Percentiles rank a stretch among this genome's conserved stretches.
phyloP scores from a whole-genome alignment of 148 eudicot species.

The Dysphania ambrosioides region DNA sequence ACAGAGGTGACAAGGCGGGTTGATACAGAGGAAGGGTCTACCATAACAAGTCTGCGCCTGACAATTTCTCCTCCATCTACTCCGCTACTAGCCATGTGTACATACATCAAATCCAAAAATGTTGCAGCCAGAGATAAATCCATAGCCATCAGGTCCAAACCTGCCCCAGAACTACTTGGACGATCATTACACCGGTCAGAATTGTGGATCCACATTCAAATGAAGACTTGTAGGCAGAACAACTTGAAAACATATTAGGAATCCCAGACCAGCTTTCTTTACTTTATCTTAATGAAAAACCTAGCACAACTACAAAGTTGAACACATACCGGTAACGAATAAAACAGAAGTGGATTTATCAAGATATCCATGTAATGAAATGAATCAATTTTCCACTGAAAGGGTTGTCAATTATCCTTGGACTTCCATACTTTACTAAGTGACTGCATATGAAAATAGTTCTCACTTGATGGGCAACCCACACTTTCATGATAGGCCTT shows the following conservation, averaged over 20 bases:
- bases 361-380: background rate
- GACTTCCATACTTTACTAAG: background rate
- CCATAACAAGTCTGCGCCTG: background rate
- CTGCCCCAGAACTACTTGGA: background rate
- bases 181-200: background rate
- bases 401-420: background rate
- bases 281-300: background rate
- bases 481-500: no score
- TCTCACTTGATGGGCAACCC: no score
- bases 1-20: background rate
- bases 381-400: background rate
- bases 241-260: no score
- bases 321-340: background rate
- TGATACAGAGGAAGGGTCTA: background rate
- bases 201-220: no score
- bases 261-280: background rate
- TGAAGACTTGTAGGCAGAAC: no score
- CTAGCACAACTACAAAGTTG: background rate
- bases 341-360: background rate
- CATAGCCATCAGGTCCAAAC: background rate
- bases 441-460: no score
- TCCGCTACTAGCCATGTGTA: background rate
- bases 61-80: background rate
- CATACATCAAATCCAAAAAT: no score
- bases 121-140: no score